Conservation (phyloP, 108 stramenopile species). For the Fragilaria crotonensis region DNA sequence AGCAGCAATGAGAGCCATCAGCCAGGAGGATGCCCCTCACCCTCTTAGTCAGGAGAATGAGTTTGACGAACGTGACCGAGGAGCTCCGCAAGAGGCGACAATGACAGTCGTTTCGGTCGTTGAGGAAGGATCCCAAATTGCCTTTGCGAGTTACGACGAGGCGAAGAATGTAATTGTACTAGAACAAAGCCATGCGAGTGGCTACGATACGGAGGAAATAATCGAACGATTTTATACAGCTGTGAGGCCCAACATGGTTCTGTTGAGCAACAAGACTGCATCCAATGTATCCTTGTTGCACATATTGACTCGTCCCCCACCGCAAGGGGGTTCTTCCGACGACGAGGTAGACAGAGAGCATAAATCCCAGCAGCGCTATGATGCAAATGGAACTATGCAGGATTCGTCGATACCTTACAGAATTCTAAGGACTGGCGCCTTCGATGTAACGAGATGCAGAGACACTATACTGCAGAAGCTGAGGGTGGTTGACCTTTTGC, state of each 20-base stretch:
- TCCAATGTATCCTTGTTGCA: constrained; percentile 35
- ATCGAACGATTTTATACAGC: constrained; percentile 42
- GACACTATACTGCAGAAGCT: constrained; percentile 65
- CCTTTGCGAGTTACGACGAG: constrained; percentile 76
- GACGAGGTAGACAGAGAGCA: not conserved
- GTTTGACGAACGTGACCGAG: too few relatives aligned
- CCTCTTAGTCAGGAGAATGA: too few relatives aligned
- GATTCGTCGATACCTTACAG: constrained; percentile 54
- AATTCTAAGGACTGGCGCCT: constrained; percentile 60
- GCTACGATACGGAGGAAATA: constrained; percentile 41
- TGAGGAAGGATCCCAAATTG: constrained; percentile 50
- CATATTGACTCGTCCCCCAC: constrained; percentile 27
- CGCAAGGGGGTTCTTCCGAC: constrained; percentile 1
- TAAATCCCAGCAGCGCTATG: not conserved
- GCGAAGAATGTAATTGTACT: constrained; percentile 62
- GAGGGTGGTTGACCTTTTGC: constrained; percentile 52
- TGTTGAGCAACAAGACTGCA: constrained; percentile 43
- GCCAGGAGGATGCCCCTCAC: too few relatives aligned
- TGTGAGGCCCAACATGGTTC: constrained; percentile 53
- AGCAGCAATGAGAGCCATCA: too few relatives aligned
- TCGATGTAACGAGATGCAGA: constrained; percentile 59
- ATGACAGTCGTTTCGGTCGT: too few relatives aligned
- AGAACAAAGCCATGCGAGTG: constrained; percentile 39
- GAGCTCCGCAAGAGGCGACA: too few relatives aligned
- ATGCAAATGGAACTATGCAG: not conserved